These are phyloP conservation scores for Pythium folliculosum DNA, from an alignment of 352 stramenopile species.

Conservation along the genomic window DNA sequence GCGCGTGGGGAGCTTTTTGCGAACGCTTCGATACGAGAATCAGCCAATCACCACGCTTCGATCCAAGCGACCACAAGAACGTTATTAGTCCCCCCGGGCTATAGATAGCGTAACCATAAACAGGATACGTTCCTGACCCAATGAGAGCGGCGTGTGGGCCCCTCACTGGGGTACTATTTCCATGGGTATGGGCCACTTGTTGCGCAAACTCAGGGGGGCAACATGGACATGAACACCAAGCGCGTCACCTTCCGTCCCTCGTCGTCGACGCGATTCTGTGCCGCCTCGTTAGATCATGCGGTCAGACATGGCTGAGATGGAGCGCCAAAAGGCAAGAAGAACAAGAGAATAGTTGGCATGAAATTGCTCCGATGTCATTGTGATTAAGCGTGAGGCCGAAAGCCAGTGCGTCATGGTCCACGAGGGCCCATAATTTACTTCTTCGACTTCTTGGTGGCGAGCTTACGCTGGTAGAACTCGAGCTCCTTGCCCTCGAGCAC, in stretches of 20 bases:
- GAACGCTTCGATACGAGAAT: not conserved
- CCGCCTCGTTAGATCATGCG: too few species aligned
- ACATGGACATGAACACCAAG: too few species aligned
- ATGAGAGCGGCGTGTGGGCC: too few species aligned
- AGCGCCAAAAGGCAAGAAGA: too few species aligned
- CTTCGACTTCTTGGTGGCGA: conserved; percentile 99
- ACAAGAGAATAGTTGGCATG: conserved; percentile 4
- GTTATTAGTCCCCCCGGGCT: conserved; percentile 1
- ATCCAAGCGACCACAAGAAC: conserved; percentile 24
- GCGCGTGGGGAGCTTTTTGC: conserved; percentile 9
- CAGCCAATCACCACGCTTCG: conserved; percentile 12
- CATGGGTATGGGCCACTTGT: too few species aligned
- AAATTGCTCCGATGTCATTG: conserved; percentile 34
- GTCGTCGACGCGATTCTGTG: too few species aligned
- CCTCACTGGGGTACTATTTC: too few species aligned
- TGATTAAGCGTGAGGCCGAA: conserved; percentile 31
- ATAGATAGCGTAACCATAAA: not conserved
- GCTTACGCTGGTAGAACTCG: conserved; percentile 99
- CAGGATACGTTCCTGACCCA: too few species aligned
- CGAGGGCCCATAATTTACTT: conserved; percentile 64
- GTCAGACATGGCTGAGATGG: too few species aligned
- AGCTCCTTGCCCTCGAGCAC: conserved; percentile 99
- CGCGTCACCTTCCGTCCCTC: too few species aligned
- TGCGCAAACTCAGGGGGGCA: too few species aligned
- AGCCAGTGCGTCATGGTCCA: conserved; percentile 20